phyloP scores from a whole-genome alignment of 2,329 filamentous ascomycete species.

The Phialophora tarda region DNA sequence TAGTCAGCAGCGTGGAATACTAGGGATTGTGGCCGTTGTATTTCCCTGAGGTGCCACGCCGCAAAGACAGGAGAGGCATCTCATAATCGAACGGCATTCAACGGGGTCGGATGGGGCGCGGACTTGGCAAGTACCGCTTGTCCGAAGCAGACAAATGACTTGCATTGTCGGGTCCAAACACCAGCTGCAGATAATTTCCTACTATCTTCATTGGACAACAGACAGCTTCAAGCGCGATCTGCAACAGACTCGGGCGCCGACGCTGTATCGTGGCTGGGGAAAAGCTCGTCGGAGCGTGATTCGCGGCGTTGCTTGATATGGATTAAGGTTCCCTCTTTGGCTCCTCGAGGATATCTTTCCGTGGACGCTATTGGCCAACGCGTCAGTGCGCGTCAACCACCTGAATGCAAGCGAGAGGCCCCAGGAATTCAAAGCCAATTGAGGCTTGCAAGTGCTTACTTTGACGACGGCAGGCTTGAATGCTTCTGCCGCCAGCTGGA shows the following conservation, averaged over 20 bases:
- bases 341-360: background rate
- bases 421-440: constrained; percentile 3
- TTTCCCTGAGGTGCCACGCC: background rate
- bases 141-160: background rate
- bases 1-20: background rate
- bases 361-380: background rate
- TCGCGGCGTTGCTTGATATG: background rate
- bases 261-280: background rate
- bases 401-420: background rate
- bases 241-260: background rate
- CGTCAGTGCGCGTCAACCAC: background rate
- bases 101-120: background rate
- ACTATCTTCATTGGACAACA: background rate
- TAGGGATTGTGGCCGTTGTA: background rate
- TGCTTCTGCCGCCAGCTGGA: constrained; percentile 3
- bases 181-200: background rate
- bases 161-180: background rate
- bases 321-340: background rate
- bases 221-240: background rate
- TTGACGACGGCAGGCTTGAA: background rate
- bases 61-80: background rate
- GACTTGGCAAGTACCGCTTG: background rate
- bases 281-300: background rate
- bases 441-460: constrained; percentile 9
- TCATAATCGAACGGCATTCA: background rate